Base-by-base conservation (phyloP, 164 flowering plant species). In the Chloranthus sessilifolius region DNA sequence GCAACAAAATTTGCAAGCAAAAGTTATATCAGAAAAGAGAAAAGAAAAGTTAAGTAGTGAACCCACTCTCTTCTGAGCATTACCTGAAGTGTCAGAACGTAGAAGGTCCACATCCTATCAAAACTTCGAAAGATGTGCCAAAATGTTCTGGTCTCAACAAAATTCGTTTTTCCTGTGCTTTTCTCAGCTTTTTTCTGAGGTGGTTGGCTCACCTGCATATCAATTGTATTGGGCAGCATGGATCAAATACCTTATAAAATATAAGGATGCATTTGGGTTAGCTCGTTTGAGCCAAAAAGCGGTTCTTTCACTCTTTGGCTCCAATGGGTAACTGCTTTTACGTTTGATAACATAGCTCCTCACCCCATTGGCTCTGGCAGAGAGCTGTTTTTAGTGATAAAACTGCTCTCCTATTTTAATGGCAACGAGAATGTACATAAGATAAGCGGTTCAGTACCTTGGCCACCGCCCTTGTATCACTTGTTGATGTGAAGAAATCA, bases 91-190 rank as follows among this genome's bases (percentile, higher is more conserved):
- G 78, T 79, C 55, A 94, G 72, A 47, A 85, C 68, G 47, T 77
- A 83, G 40, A 94, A 94, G 28, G 94, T 83, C 99, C 99, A 94
- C 45, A 94, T 27, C 7, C 99, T 78, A 69, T 94, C 99, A 71
- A 81, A 94, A 69, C 96, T 94, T 59, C 96, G 79, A 54, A 78
- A 94, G 15, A 81, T 76, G 56, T 94, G 95, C 96, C 96, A 94
- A 70, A 83, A 94, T 58, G 94, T 60, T 40, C 97, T 69, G 5
- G 83, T 85, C 70, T 94, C 99, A 24, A 82, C 77, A 68, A 89
- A 94, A 59, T 87, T 52, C 40, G 94, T 73, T 67, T 94, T 94
- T 10, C 96, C 95, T 6, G 83, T 75, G 58, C 82, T 76, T 64
- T 40, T 50, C 25, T 69, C 76, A 58, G 86, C 50, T 56, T 65